These are phyloP conservation scores for Smallanthus sonchifolius DNA, from an alignment of 129 eudicot species.

Conservation along the genomic window DNA sequence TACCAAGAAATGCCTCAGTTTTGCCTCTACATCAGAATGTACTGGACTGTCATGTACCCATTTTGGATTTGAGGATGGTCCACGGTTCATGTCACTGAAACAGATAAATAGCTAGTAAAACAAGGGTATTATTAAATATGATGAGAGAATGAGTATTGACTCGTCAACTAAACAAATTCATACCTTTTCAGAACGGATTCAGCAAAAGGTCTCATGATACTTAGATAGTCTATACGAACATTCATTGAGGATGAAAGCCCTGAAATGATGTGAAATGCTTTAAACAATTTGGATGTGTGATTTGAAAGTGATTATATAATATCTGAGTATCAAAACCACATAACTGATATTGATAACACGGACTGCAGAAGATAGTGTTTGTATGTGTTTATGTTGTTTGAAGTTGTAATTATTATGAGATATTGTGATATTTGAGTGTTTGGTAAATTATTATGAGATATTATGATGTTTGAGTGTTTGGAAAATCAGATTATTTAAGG, in stretches of 20 bases:
- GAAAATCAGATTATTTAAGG: background rate
- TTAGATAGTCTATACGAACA: constrained; percentile 71
- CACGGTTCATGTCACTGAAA: constrained; percentile 67
- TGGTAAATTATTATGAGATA: background rate
- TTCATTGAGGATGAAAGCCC: constrained; percentile 94
- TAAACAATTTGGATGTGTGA: background rate
- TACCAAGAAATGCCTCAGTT: constrained; percentile 63
- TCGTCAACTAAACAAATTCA: constrained; percentile 2
- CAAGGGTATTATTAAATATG: background rate
- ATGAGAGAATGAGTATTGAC: background rate
- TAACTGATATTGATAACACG: background rate
- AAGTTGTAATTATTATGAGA: background rate
- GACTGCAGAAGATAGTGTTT: background rate
- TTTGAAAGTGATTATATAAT: background rate
- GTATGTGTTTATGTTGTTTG: background rate
- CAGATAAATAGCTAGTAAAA: background rate
- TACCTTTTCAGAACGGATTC: constrained; percentile 89
- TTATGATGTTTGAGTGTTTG: background rate
- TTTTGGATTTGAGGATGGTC: constrained; percentile 57
- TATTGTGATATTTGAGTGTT: background rate
- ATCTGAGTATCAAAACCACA: background rate
- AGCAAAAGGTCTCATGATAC: constrained; percentile 95
- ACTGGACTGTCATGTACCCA: constrained; percentile 74
- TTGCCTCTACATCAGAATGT: constrained; percentile 78
- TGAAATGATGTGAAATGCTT: constrained; percentile 32